Evolutionary conservation across 164 flowering plant genomes (phyloP).

Genomic region (Tinospora cordifolia): DNA sequence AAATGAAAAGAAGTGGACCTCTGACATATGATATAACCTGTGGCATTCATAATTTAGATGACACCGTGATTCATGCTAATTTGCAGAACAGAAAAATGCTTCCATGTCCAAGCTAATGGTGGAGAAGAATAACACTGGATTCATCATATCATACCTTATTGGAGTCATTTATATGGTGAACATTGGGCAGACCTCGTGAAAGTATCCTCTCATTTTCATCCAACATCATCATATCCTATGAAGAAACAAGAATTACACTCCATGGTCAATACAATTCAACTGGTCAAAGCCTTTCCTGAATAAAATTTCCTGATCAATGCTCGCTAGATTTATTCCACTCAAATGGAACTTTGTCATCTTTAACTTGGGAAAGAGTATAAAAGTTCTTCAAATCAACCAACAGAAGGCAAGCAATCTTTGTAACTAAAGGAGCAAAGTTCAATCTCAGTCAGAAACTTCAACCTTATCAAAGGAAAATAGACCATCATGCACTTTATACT

Average conservation of each 20-base stretch:
- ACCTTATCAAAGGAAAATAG: constrained; percentile 85
- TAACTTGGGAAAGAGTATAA: neutral
- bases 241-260: constrained; percentile 12
- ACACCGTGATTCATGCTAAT: neutral
- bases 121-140: neutral
- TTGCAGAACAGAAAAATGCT: neutral
- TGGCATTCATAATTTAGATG: constrained; percentile 2
- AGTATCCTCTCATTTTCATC: constrained; percentile 60
- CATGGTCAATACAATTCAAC: too few species aligned
- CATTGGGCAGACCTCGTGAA: constrained; percentile 45
- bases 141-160: constrained; percentile 54
- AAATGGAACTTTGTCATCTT: neutral
- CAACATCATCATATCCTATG: constrained; percentile 83
- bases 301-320: neutral
- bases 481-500: constrained; percentile 37
- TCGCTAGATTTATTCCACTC: neutral
- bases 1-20: constrained; percentile 76
- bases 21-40: constrained; percentile 77
- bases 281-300: too few species aligned
- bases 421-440: neutral
- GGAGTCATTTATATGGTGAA: constrained; percentile 74
- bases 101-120: neutral
- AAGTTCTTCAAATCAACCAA: neutral
- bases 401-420: neutral
- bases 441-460: neutral